These are phyloP conservation scores for Centrapalus pauciflorus DNA, from an alignment of 129 eudicot genomes.

Conservation along the genomic window DNA sequence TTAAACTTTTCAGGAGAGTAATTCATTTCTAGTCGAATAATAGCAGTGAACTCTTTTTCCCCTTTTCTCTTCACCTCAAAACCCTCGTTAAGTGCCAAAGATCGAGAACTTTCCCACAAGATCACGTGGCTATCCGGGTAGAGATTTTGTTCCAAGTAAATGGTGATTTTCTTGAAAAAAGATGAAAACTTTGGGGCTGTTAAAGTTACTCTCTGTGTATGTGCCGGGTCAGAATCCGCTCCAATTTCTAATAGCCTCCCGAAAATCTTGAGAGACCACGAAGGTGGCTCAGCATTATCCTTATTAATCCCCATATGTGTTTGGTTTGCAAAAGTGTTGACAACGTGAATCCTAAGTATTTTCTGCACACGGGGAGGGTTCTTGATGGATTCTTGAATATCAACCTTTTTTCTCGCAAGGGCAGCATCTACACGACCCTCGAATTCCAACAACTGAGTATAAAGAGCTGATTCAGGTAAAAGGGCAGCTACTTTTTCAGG, in stretches of 20 bases:
- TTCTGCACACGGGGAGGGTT: conserved; percentile 56
- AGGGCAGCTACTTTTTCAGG: conserved; percentile 73
- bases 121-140: conserved; percentile 90
- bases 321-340: conserved; percentile 72
- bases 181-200: conserved; percentile 69
- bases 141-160: conserved; percentile 72
- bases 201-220: conserved; percentile 20
- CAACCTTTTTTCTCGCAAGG: conserved; percentile 64
- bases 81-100: conserved; percentile 73
- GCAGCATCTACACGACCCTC: conserved; percentile 79
- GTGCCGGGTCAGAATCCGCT: conserved; percentile 32
- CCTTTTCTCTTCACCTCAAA: conserved; percentile 90
- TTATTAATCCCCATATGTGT: conserved; percentile 23
- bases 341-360: conserved; percentile 62
- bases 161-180: conserved; percentile 77
- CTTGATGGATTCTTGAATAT: conserved; percentile 59
- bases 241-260: conserved; percentile 73
- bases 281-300: conserved; percentile 48
- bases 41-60: conserved; percentile 84
- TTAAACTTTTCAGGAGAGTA: conserved; percentile 70
- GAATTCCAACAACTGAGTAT: conserved; percentile 63
- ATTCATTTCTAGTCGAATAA: conserved; percentile 81
- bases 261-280: conserved; percentile 82
- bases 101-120: conserved; percentile 83
- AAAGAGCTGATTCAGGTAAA: conserved; percentile 82